Conservation (phyloP, 163 green algal species). For the Trebouxia gelatinosa region DNA sequence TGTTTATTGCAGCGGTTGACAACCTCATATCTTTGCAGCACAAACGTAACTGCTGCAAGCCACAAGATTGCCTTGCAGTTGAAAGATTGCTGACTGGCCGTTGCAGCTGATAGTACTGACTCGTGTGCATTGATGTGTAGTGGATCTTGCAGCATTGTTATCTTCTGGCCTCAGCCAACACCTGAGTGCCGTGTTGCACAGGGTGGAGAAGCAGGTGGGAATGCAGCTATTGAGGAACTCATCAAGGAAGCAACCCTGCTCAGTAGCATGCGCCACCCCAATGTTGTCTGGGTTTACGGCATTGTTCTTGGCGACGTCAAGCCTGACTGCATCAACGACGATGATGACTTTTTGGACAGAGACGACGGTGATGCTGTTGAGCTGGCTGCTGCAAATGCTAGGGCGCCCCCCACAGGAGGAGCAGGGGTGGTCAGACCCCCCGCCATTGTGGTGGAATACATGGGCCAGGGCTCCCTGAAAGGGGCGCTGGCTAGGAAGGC, state of each 20-base stretch:
- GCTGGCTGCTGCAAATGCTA: conserved; percentile 26
- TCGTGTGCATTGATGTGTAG: too few species aligned
- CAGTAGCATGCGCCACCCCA: conserved; percentile 66
- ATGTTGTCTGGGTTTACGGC: conserved; percentile 76
- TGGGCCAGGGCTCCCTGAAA: conserved; percentile 62
- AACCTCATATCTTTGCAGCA: too few species aligned
- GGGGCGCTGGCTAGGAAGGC: conserved; percentile 58
- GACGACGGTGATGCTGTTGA: conserved; percentile 34
- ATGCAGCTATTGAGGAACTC: conserved; percentile 58
- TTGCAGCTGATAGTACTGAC: too few species aligned
- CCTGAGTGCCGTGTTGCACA: too few species aligned
- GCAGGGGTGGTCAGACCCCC: conserved; percentile 60
- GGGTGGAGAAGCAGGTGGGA: conserved; percentile 21
- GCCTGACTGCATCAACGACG: conserved; percentile 1
- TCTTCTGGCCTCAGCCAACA: too few species aligned
- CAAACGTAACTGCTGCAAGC: too few species aligned
- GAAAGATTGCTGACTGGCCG: too few species aligned
- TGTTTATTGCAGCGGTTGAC: too few species aligned
- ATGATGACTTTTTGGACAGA: too few species aligned
- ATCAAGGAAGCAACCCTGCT: conserved; percentile 73
- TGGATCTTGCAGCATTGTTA: too few species aligned
- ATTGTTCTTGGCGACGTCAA: conserved; percentile 79
- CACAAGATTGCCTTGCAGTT: too few species aligned
- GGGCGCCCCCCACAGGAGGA: background rate
- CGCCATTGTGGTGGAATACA: conserved; percentile 77